Evolutionary conservation across 2,329 filamentous ascomycete species (phyloP).

Genomic region (Diaporthe helianthi): DNA sequence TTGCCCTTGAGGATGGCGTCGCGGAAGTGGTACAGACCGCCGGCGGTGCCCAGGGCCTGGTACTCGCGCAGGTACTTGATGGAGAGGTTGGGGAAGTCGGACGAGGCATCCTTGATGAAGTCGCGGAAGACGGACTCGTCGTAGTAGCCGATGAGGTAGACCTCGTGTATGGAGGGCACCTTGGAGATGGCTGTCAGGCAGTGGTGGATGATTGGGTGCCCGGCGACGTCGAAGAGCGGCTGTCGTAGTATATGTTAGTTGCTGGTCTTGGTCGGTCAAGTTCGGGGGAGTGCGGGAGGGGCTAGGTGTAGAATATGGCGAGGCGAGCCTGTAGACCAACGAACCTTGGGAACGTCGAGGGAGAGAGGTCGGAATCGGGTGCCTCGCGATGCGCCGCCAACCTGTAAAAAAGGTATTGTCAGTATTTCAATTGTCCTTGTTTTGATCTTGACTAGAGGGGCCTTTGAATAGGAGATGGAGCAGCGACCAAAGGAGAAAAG

Average conservation of each 20-base stretch:
- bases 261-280: background rate
- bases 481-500: background rate
- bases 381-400: constrained; percentile 93
- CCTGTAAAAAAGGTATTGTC: constrained; percentile 58
- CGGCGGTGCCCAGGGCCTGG: constrained; percentile 92
- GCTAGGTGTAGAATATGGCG: background rate
- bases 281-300: too few species aligned
- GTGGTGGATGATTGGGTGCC: constrained; percentile 98
- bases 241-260: constrained; percentile 45
- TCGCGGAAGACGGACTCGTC: constrained; percentile 96
- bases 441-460: background rate
- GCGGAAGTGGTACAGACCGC: constrained; percentile 98
- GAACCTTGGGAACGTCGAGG: constrained; percentile 92
- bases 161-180: constrained; percentile 89
- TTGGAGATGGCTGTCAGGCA: constrained; percentile 91
- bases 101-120: constrained; percentile 91
- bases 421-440: constrained; percentile 26
- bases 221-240: constrained; percentile 98
- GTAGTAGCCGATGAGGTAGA: constrained; percentile 98
- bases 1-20: constrained; percentile 97
- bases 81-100: constrained; percentile 84
- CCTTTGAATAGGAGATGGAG: background rate
- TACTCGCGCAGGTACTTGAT: constrained; percentile 98
- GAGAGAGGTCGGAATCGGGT: constrained; percentile 95
- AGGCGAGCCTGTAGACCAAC: constrained; percentile 36